Evolutionary conservation across 1,139 yeast species (phyloP).

Genomic region (Hansenula lynferdii): DNA sequence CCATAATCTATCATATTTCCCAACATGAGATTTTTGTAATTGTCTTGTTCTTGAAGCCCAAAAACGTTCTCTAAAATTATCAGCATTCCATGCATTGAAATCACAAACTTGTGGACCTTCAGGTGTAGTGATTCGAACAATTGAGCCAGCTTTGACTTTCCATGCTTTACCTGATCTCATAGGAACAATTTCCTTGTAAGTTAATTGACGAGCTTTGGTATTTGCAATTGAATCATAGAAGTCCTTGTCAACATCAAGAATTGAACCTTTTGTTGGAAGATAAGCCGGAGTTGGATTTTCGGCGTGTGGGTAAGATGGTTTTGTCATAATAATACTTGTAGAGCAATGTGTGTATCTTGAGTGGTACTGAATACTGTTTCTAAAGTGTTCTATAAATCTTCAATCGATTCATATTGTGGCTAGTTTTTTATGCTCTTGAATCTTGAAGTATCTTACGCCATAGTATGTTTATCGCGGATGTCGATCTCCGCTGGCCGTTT

Average conservation of each 20-base stretch:
- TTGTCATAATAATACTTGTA: conserved; percentile 7
- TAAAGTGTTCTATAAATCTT: too few species aligned
- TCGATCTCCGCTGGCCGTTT: too few species aligned
- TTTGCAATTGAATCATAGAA: conserved; percentile 42
- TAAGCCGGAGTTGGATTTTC: conserved; percentile 48
- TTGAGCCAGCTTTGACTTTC: conserved; percentile 53
- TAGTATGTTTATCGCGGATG: too few species aligned
- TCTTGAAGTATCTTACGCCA: too few species aligned
- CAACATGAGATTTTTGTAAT: conserved; percentile 61
- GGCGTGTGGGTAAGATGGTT: conserved; percentile 19
- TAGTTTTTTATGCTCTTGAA: too few species aligned
- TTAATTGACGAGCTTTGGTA: conserved; percentile 26
- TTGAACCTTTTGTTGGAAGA: conserved; percentile 51
- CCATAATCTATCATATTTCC: conserved; percentile 59
- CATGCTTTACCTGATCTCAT: conserved; percentile 58
- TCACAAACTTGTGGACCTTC: conserved; percentile 73
- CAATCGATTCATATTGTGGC: too few species aligned
- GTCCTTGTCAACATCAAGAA: conserved; percentile 39
- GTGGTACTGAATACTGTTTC: too few species aligned
- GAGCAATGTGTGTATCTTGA: too few species aligned
- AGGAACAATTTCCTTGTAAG: conserved; percentile 28
- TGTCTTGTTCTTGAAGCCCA: conserved; percentile 72
- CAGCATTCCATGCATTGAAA: conserved; percentile 56
- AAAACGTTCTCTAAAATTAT: conserved; percentile 58
- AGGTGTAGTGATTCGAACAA: conserved; percentile 57